phyloP scores from a whole-genome alignment of 83 land plant species.

The Picea abies region DNA sequence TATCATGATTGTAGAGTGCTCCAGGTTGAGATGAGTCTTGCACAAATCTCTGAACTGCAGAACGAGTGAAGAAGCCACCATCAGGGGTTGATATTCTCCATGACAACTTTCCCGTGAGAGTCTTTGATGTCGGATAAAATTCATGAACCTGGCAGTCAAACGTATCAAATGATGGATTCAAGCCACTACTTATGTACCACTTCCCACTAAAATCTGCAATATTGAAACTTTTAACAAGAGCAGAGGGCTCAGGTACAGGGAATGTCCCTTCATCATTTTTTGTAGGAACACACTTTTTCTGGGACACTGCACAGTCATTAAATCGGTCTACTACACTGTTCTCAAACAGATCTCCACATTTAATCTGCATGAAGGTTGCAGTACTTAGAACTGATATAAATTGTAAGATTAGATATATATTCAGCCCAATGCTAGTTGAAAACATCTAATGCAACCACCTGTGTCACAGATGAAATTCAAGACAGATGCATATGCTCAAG shows the following conservation, averaged over 20 bases:
- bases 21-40: constrained; percentile 89
- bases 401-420: background rate
- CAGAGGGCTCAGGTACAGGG: too few relatives aligned
- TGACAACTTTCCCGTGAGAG: constrained; percentile 70
- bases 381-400: background rate
- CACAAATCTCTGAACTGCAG: constrained; percentile 86
- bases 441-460: background rate
- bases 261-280: too few relatives aligned
- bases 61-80: constrained; percentile 86
- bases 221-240: too few relatives aligned
- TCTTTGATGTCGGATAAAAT: constrained; percentile 59
- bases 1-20: constrained; percentile 82
- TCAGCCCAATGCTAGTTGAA: background rate
- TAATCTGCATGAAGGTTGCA: constrained; percentile 42
- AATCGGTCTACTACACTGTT: too few relatives aligned
- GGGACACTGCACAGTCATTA: too few relatives aligned
- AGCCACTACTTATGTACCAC: constrained; percentile 92
- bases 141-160: constrained; percentile 95
- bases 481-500: background rate
- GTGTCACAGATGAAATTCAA: background rate
- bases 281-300: too few relatives aligned
- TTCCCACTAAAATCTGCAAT: constrained; percentile 53
- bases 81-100: constrained; percentile 97
- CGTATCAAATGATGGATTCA: constrained; percentile 87
- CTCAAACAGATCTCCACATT: too few relatives aligned